phyloP scores from a whole-genome alignment of 306 rosid genomes.

The Benincasa hispida region DNA sequence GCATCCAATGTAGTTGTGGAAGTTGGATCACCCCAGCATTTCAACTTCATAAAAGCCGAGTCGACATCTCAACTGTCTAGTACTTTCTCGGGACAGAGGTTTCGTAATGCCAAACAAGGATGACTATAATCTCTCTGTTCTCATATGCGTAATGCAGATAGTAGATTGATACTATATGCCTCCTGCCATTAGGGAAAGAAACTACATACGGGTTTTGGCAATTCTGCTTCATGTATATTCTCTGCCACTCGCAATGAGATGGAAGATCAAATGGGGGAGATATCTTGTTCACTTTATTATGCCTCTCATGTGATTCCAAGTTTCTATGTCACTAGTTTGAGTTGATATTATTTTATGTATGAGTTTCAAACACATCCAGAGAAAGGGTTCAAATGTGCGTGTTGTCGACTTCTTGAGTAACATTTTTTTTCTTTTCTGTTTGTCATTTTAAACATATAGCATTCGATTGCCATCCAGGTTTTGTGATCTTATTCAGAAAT shows the following conservation, averaged over 20 bases:
- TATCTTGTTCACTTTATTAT: background rate
- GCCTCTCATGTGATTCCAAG: background rate
- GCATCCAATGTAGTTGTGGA: constrained; percentile 93
- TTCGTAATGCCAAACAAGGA: background rate
- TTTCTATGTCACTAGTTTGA: background rate
- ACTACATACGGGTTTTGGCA: background rate
- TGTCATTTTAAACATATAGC: background rate
- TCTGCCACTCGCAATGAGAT: background rate
- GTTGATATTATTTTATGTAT: background rate
- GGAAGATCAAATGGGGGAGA: background rate
- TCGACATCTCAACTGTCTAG: constrained; percentile 55
- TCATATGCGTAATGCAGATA: background rate
- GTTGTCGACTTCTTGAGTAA: background rate
- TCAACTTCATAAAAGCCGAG: constrained; percentile 84
- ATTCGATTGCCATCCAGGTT: background rate
- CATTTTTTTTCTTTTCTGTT: background rate
- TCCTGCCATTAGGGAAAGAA: background rate
- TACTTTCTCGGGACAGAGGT: background rate
- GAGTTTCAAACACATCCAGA: background rate
- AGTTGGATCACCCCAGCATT: constrained; percentile 98
- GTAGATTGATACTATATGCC: background rate
- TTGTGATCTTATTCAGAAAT: background rate
- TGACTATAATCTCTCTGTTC: background rate
- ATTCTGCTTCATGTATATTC: background rate
- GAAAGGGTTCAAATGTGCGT: background rate